Conservation (phyloP, 805 yeast genomes). For the Barnettozyma salicaria region DNA sequence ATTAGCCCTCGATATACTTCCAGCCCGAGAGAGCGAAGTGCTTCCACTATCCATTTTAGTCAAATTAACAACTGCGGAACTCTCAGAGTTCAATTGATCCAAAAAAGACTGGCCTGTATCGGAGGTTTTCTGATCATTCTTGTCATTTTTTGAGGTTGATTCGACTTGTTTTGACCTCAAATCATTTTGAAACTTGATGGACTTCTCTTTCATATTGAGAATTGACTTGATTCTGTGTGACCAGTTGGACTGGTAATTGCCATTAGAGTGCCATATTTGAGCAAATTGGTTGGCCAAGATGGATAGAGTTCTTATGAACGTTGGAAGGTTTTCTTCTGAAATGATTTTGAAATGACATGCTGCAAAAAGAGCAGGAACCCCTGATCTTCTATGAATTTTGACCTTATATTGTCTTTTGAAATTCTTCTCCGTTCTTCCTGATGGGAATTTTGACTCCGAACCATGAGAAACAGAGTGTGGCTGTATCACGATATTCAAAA, state of each 20-base stretch:
- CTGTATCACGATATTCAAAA: conserved; percentile 69
- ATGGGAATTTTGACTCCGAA: conserved; percentile 13
- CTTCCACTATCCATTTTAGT: neutral
- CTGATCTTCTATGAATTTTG: conserved; percentile 55
- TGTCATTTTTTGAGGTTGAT: conserved; percentile 6
- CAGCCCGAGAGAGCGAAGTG: conserved; percentile 9
- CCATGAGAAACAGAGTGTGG: conserved; percentile 43
- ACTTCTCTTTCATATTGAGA: conserved; percentile 30
- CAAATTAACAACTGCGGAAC: neutral
- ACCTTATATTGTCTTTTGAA: conserved; percentile 64
- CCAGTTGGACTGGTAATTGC: conserved; percentile 60
- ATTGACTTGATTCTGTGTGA: conserved; percentile 57
- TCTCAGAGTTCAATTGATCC: conserved; percentile 16
- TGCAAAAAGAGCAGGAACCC: conserved; percentile 72
- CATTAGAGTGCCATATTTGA: conserved; percentile 61
- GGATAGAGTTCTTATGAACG: conserved; percentile 60
- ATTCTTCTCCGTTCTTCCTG: too few relatives aligned
- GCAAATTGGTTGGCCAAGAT: conserved; percentile 68
- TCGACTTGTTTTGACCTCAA: conserved; percentile 10
- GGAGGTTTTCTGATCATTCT: conserved; percentile 13
- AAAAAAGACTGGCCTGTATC: conserved; percentile 22
- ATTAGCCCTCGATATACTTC: conserved; percentile 14
- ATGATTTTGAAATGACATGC: conserved; percentile 71
- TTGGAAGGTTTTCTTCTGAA: conserved; percentile 51
- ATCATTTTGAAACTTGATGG: conserved; percentile 13